Percentiles rank a stretch among this genome's conserved stretches.
Evolutionary conservation across 208 protist species (phyloP).

Genomic region (Plasmodiophora brassicae): DNA sequence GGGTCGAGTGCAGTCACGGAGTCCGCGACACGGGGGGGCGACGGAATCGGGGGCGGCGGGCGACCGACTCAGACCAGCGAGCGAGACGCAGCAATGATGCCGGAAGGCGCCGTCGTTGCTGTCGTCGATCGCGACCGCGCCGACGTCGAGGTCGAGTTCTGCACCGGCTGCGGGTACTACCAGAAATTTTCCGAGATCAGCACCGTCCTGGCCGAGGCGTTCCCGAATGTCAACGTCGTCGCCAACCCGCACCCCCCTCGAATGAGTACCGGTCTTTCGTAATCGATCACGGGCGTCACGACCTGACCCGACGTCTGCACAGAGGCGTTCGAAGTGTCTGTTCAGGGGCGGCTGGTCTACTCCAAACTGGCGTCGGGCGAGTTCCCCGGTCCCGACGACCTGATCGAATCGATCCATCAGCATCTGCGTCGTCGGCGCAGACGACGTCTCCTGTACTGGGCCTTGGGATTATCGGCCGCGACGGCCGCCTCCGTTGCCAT

Average conservation of each 20-base stretch:
- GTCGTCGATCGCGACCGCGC: too few species aligned
- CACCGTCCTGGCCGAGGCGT: background rate
- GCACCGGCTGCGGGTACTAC: background rate
- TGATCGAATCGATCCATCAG: background rate
- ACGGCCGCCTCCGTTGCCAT: too few species aligned
- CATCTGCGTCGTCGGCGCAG: too few species aligned
- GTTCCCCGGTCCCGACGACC: background rate
- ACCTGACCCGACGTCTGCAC: background rate
- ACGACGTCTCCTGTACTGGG: too few species aligned
- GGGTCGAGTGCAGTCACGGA: too few species aligned
- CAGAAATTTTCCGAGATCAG: background rate
- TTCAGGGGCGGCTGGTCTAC: background rate
- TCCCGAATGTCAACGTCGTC: background rate
- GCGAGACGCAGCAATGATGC: too few species aligned
- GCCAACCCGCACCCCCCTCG: background rate
- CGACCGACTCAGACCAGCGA: too few species aligned
- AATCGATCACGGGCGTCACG: background rate
- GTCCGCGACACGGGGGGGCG: too few species aligned
- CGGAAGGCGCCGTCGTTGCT: too few species aligned
- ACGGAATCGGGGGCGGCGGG: too few species aligned
- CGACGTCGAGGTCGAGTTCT: conserved; percentile 10
- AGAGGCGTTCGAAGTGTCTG: background rate
- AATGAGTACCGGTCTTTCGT: background rate
- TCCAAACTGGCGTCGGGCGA: background rate
- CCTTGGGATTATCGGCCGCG: too few species aligned